Evolutionary conservation across 2,329 filamentous ascomycete species (phyloP).

Genomic region (Madurella fahalii): DNA sequence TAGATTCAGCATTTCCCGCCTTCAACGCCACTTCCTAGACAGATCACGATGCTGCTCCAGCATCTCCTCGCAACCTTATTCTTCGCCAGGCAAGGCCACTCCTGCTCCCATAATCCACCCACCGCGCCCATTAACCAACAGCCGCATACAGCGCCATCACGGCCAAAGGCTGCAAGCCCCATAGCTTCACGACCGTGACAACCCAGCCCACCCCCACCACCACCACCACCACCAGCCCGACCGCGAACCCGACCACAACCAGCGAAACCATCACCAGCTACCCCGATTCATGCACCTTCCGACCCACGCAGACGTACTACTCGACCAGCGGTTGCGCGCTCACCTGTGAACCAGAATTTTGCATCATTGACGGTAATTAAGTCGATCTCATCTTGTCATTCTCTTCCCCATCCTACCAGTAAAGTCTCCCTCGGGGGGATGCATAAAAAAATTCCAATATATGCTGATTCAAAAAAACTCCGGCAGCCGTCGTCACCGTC

Average conservation of each 20-base stretch:
- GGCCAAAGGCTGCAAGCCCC: not conserved
- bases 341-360: conserved; percentile 19
- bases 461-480: not conserved
- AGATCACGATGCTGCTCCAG: not conserved
- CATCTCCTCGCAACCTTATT: not conserved
- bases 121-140: not conserved
- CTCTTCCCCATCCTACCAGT: no score
- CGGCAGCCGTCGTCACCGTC: conserved; percentile 16
- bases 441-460: no score
- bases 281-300: conserved; percentile 21
- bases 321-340: conserved; percentile 20
- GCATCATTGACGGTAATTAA: conserved; percentile 21
- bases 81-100: not conserved
- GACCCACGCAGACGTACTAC: conserved; percentile 23
- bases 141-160: not conserved
- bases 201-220: not conserved
- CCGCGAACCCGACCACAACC: not conserved
- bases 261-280: conserved; percentile 6
- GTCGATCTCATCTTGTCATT: not conserved
- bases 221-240: not conserved
- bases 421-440: no score
- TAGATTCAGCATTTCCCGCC: not conserved
- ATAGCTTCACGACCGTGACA: not conserved
- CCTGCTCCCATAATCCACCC: not conserved
- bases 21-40: not conserved